Evolutionary conservation across 1,284 basidiomycete genomes (phyloP), one percentile per base, ranked within the genome.

Genomic region (Gomphus sp.): DNA sequence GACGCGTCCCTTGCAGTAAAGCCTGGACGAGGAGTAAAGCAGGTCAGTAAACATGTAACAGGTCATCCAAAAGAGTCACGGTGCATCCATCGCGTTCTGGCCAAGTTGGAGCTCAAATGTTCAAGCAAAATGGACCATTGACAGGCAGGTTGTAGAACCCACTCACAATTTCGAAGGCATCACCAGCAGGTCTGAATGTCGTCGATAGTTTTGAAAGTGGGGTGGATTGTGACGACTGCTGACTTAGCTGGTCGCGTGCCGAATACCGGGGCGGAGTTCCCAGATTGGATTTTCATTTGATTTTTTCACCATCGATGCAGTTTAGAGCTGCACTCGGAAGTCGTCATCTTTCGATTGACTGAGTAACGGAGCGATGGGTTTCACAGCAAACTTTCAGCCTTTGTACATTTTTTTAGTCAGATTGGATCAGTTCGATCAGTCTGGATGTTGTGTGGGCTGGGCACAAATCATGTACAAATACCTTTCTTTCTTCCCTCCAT

Each of bases 1-100:
- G 72, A 99, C 87, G 71, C 96, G 93, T 76, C 93, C 97, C 84
- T 98, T 98, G 77, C 79, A 78, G 85, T 98, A 98, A 72, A 98
- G 85, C 85, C 93, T 94, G 73, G 51, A 54, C 44, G 60, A 59
- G 28, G 59, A 54, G 43, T n/a, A n/a, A n/a, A n/a, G 31, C 39
- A 34, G 50, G 52, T 44, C 33, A 37, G 47, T 48, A 28, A 48
- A 37, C 28, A 28, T 28, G 28, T 55, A 59, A 59, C 64, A 59
- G 65, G 67, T 72, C 74, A 78, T 78, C 76, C 74, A 63, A 66
- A 62, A 60, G 52, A 58, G 49, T 56, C 51, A 45, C 31, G n/a
- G 47, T 54, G 66, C 66, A 76, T 76, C 72, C 71, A 76, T 60
- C 73, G 65, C 59, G 62, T 70, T 65, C 64, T 62, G 18, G 7